Evolutionary conservation across 805 yeast genomes (phyloP).

Genomic region (Candida palmyrensis): DNA sequence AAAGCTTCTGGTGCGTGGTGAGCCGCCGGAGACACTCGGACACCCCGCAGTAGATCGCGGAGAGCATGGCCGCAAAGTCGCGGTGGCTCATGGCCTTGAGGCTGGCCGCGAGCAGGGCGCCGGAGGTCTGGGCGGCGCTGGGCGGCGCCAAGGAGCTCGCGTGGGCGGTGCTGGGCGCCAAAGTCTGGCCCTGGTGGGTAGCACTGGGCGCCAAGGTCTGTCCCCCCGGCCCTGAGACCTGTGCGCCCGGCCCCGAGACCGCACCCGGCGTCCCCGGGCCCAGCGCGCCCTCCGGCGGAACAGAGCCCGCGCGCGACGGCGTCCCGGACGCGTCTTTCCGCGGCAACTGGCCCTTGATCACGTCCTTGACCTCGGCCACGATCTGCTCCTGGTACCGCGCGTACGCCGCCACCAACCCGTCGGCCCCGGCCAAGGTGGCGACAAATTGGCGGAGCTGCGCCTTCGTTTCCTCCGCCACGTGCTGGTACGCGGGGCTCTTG

Average conservation of each 20-base stretch:
- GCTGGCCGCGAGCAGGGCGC: constrained; percentile 24
- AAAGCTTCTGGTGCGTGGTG: constrained; percentile 70
- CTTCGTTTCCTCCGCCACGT: constrained; percentile 37
- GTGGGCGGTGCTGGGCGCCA: not conserved
- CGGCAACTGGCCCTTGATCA: constrained; percentile 66
- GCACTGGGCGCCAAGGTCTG: too few relatives aligned
- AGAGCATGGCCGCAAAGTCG: constrained; percentile 72
- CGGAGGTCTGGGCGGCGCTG: constrained; percentile 5
- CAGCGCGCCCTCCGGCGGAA: constrained; percentile 14
- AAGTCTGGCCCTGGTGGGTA: not conserved
- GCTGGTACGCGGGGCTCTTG: constrained; percentile 33
- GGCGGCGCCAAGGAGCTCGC: constrained; percentile 1
- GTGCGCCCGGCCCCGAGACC: too few relatives aligned
- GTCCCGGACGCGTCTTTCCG: constrained; percentile 17
- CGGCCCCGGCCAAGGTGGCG: constrained; percentile 55
- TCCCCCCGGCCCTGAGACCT: constrained; percentile 12
- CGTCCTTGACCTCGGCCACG: constrained; percentile 64
- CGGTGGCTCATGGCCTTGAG: constrained; percentile 64
- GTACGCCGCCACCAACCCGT: constrained; percentile 58
- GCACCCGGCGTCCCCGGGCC: not conserved
- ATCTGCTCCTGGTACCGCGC: constrained; percentile 61
- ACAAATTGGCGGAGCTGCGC: constrained; percentile 42
- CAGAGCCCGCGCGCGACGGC: constrained; percentile 25
- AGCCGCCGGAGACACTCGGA: constrained; percentile 73
- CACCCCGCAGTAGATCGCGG: constrained; percentile 53